Evolutionary conservation across 225 moss, liverwort and hornwort genomes (phyloP), one percentile per base, ranked within the genome.

Genomic region (Lunularia cruciata): DNA sequence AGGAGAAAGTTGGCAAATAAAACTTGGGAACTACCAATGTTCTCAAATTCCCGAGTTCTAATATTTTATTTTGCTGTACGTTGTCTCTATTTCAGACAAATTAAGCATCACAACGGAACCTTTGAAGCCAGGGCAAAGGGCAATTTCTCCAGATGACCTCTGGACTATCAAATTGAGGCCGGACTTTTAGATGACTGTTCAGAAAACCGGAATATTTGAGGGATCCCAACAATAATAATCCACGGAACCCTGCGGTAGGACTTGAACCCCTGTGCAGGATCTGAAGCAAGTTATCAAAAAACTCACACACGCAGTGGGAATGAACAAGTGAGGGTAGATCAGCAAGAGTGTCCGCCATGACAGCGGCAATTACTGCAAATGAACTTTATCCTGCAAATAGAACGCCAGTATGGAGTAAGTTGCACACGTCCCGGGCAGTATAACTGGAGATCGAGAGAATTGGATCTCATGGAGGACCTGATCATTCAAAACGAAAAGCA

Each of bases 221-320:
- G n/a, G 1, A 25, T 0, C 19, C n/a, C 37, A 0, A 15, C 6
- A 35, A 10, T 14, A 28, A 56, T 27, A 13, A 13, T 56, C 3
- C 14, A 28, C 5, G 9, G 20, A 25, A 18, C 16, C 23, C 4
- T 2, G 1, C 28, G 54, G n/a, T 6, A 25, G 1, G 1, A 2
- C 9, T 8, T 28, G 0, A 56, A 9, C 11, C 28, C 47, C 7
- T 3, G 9, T 14, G 2, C 34, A 26, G 3, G 4, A 18, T 38
- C 13, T 1, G 8, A 39, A n/a, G 2, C 20, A 20, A 38, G 19
- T n/a, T 1, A 16, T 18, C 1, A 8, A 14, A 26, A 22, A 22
- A 65, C 81, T 70, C 68, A 82, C 81, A 82, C 11, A 77, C 3
- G 61, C 74, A 74, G 47, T 82, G 66, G 10, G 77, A 77, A 60